These are phyloP conservation scores for Barnettozyma salicaria DNA, from an alignment of 805 yeast species.

Conservation along the genomic window DNA sequence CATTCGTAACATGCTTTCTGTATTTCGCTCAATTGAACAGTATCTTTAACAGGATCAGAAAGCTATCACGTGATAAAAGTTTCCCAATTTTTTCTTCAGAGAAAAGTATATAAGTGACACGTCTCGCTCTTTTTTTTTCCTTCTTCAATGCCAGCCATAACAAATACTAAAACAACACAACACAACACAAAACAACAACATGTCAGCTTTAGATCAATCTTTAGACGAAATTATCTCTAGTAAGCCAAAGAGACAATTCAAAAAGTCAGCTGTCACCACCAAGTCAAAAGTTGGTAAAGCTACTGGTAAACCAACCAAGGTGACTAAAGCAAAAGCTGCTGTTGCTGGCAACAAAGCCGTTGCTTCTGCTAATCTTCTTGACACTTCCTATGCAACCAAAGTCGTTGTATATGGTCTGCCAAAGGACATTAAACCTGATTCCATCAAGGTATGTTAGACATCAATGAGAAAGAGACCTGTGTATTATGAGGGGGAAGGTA, in stretches of 20 bases:
- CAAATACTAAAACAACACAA: slow-evolving; percentile 4
- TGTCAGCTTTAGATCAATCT: slow-evolving; percentile 83
- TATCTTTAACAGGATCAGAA: no score
- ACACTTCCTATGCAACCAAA: slow-evolving; percentile 60
- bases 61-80: no score
- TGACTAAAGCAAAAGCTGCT: slow-evolving; percentile 27
- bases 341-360: slow-evolving; percentile 15
- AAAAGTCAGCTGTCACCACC: slow-evolving; percentile 22
- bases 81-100: no score
- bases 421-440: slow-evolving; percentile 75
- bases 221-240: slow-evolving; percentile 89
- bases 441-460: slow-evolving; percentile 71
- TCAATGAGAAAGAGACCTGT: background rate
- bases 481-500: slow-evolving; percentile 1
- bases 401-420: slow-evolving; percentile 84
- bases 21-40: background rate
- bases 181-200: slow-evolving; percentile 39
- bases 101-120: slow-evolving; percentile 3
- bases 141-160: background rate
- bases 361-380: slow-evolving; percentile 26
- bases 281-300: slow-evolving; percentile 26
- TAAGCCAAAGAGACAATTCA: slow-evolving; percentile 35
- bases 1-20: no score
- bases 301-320: slow-evolving; percentile 14
- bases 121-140: slow-evolving; percentile 3